Evolutionary conservation across 441 rosid species (phyloP), one percentile per base, ranked within the genome.

Genomic region (Mallotus japonicus): DNA sequence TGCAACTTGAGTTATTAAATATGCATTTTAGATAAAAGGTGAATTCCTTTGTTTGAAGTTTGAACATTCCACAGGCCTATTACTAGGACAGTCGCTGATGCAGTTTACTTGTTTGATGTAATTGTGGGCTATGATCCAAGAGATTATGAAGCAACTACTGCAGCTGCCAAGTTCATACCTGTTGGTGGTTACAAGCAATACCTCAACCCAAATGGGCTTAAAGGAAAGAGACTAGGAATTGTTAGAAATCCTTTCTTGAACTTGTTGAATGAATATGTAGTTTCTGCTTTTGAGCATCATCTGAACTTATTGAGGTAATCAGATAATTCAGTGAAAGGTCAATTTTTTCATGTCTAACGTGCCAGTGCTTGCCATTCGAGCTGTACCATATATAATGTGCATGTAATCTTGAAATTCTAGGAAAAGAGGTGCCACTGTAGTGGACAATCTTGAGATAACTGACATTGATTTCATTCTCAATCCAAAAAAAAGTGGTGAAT

Each of bases 81-180:
- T 0, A 80, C 85, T 59, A 73, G 89, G 80, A 89, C 94, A 4
- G 89, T 90, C 28, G 65, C 85, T 0, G 92, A 92, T 75, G 88
- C 92, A 15, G 92, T 87, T n/a, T 70, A 80, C 60, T 85, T 90
- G 28, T 89, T 90, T 44, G 92, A 88, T 71, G 91, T 84, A 67
- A 85, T 92, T 3, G 87, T 44, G 20, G 91, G 92, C 16, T 78
- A 74, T 34, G 93, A 92, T 79, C 49, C 47, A 44, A 44, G 62
- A 0, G 71, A 77, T n/a, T 92, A 92, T 22, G 54, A 73, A 28
- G 91, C 86, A 42, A 88, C 90, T 0, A 64, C 34, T 46, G 59
- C 15, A 4, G 88, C 93, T 0, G 77, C 87, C 2, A 40, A 83
- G 22, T 82, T 75, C 79, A 89, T 86, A 24, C 95, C 95, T 0